Evolutionary conservation across 352 stramenopile genomes (phyloP).

Genomic region (Stephanocyclus meneghinianus): DNA sequence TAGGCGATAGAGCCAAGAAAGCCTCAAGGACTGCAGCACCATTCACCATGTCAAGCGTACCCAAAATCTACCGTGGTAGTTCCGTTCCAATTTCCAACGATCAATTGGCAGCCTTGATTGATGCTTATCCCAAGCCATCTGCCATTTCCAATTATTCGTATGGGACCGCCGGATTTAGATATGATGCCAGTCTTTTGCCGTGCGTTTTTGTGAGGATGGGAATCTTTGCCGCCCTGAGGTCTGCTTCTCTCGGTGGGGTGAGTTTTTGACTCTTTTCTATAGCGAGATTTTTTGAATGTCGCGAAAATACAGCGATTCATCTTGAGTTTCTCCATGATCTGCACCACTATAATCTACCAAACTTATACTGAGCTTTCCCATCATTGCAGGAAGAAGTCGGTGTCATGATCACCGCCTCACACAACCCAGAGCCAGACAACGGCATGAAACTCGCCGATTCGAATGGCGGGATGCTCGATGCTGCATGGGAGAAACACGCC

Average conservation of each 20-base stretch:
- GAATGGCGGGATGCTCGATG: constrained; percentile 75
- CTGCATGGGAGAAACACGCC: constrained; percentile 58
- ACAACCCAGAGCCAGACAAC: constrained; percentile 82
- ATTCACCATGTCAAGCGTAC: constrained; percentile 16
- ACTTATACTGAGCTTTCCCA: background rate
- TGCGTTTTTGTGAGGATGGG: constrained; percentile 92
- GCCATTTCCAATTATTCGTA: constrained; percentile 79
- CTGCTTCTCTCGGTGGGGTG: constrained; percentile 37
- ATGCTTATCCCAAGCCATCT: constrained; percentile 45
- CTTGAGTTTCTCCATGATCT: constrained; percentile 1
- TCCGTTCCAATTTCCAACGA: constrained; percentile 32
- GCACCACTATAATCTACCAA: background rate
- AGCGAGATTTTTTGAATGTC: background rate
- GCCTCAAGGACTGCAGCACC: background rate
- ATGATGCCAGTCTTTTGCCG: constrained; percentile 87
- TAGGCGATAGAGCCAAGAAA: background rate
- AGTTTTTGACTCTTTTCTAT: constrained; percentile 1
- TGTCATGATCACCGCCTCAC: constrained; percentile 82
- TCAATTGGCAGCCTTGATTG: constrained; percentile 34
- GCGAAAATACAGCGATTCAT: background rate
- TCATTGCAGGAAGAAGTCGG: constrained; percentile 45
- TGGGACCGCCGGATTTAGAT: constrained; percentile 94
- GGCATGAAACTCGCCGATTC: constrained; percentile 79
- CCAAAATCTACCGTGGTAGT: constrained; percentile 45
- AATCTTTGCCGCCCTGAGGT: constrained; percentile 79